Evolutionary conservation across 768 basidiomycete genomes (phyloP), one percentile per base, ranked within the genome.

Genomic region (Termitomyces sp.): DNA sequence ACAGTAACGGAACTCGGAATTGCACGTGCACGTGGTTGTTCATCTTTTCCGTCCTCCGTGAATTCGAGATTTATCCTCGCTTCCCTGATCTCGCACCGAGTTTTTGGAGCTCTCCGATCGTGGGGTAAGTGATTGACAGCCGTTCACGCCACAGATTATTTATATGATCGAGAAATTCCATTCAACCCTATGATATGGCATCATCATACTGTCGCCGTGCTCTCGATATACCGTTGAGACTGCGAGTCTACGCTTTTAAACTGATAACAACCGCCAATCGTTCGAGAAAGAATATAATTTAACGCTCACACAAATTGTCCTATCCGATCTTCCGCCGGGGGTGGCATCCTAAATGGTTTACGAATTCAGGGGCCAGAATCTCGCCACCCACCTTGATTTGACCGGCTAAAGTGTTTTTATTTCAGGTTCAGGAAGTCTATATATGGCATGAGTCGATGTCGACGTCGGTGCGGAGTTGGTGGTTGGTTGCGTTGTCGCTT

Each of bases 391-490:
- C 24, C 12, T 39, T 26, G 37, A 27, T 26, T 41, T 41, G 26
- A 27, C n/a, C 51, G 51, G 51, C 18, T 27, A 52, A 52, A 39
- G 37, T 29, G 51, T 52, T 39, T 47, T 51, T 51, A 41, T 52
- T 29, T 52, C 51, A 52, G 51, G 51, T 41, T 52, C 51, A 39
- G 27, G 8, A 20, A n/a, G n/a, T 39, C 51, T n/a, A 52, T 39
- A 52, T 41, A 52, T 52, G 37, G 51, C 41, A 36, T 27, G 26
- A 41, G 12, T 51, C 36, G 37, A 52, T 41, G 51, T 52, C 51
- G 51, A 52, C 51, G 51, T 52, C 51, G 51, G 51, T 52, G 51
- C 49, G 49, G 49, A 50, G 49, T 50, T 50, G 22, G 8, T 24
- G 32, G 20, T 20, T 6, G 49, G 34, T 37, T 36, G 34, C 49